Evolutionary conservation across 768 basidiomycete species (phyloP).

Genomic region (Kwoniella sp.): DNA sequence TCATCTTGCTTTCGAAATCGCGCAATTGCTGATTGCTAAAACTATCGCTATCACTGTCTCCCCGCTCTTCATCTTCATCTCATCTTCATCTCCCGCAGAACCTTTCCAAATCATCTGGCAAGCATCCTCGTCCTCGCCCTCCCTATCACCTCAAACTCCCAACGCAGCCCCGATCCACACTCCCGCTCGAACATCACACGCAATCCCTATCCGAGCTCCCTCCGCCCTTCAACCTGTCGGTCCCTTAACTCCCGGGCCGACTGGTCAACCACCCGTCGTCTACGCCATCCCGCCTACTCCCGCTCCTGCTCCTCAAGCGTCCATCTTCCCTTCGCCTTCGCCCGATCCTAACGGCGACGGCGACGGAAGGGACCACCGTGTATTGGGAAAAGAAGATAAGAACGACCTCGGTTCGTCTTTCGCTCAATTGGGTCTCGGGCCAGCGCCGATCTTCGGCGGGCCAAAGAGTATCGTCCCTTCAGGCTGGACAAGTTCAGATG

Average conservation of each 20-base stretch:
- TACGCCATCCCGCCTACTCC: constrained; percentile 53
- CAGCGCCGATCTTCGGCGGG: background rate
- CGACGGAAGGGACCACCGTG: background rate
- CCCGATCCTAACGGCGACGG: background rate
- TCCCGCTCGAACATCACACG: constrained; percentile 40
- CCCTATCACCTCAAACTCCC: constrained; percentile 17
- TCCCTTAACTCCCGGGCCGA: constrained; percentile 46
- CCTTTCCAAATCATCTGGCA: constrained; percentile 52
- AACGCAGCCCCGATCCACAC: constrained; percentile 21
- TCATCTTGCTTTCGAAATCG: background rate
- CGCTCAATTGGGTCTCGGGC: constrained; percentile 14
- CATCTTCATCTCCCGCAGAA: constrained; percentile 29
- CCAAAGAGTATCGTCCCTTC: constrained; percentile 5
- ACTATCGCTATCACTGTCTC: too few relatives aligned
- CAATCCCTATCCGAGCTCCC: constrained; percentile 54
- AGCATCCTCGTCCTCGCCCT: constrained; percentile 32
- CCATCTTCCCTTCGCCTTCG: constrained; percentile 3
- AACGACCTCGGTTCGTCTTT: constrained; percentile 16
- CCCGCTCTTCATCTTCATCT: background rate
- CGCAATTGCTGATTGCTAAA: too few relatives aligned
- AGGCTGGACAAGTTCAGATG: constrained; percentile 24
- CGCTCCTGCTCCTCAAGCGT: constrained; percentile 12
- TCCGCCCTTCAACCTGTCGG: constrained; percentile 37
- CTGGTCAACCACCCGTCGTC: constrained; percentile 23
- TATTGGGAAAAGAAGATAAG: background rate